Conservation (phyloP, 108 stramenopile species). For the Nannochloropsis gaditana region DNA sequence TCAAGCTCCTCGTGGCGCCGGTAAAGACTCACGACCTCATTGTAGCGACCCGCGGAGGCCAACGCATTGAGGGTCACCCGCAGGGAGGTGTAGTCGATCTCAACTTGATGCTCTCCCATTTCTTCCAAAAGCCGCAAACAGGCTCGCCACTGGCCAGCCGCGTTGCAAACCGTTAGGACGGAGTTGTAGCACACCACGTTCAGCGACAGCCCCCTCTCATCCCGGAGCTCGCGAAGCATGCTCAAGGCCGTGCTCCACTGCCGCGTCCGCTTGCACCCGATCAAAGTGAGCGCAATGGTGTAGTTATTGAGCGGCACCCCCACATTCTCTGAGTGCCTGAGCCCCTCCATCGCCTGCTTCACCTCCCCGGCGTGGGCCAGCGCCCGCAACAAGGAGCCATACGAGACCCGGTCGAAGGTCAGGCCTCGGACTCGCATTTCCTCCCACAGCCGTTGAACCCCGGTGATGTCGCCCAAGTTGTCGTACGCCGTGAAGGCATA, state of each 20-base stretch:
- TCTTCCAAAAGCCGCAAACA: neutral
- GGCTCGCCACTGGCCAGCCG: neutral
- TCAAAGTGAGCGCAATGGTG: neutral
- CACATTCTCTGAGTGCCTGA: neutral
- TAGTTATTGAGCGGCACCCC: neutral
- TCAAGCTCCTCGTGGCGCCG: neutral
- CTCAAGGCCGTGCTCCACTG: neutral
- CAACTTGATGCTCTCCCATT: neutral
- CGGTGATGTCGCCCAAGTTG: neutral
- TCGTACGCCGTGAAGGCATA: neutral
- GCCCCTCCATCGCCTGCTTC: neutral
- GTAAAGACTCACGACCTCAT: neutral
- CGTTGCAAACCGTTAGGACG: neutral
- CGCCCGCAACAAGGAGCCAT: neutral
- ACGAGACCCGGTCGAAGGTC: neutral
- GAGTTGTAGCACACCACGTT: constrained; percentile 10
- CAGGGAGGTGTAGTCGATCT: neutral
- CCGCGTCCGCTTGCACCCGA: neutral
- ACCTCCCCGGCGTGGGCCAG: neutral
- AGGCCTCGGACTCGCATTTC: neutral
- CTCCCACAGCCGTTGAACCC: neutral
- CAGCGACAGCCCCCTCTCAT: neutral
- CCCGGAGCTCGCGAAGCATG: neutral
- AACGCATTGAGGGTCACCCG: neutral
- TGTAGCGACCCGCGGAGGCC: neutral